Conservation (phyloP, 257 asterid species). For the Anisodus tanguticus region DNA sequence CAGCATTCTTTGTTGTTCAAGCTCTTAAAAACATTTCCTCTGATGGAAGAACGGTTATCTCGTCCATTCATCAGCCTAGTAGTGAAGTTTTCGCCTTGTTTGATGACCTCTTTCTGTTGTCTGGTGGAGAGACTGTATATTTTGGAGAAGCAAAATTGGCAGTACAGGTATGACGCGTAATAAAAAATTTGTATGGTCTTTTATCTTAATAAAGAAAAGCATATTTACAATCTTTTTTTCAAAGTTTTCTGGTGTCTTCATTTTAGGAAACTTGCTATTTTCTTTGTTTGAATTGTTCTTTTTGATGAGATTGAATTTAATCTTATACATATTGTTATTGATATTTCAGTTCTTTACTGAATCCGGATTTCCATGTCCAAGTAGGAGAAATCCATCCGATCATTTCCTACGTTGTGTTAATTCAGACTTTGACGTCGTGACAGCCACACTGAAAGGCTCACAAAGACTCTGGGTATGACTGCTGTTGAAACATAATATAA, state of each 20-base stretch:
- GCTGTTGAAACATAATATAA: background rate
- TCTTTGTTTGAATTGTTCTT: background rate
- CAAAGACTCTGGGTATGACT: constrained; percentile 70
- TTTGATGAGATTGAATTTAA: constrained; percentile 12
- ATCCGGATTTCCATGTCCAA: constrained; percentile 96
- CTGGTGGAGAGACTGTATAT: constrained; percentile 86
- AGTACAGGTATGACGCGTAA: constrained; percentile 49
- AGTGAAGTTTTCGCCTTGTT: constrained; percentile 90
- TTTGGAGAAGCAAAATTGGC: constrained; percentile 90
- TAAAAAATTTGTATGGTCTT: background rate
- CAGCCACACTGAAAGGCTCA: constrained; percentile 83
- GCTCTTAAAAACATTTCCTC: constrained; percentile 83
- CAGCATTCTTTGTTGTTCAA: constrained; percentile 88
- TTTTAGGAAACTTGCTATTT: background rate
- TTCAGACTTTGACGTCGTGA: constrained; percentile 83
- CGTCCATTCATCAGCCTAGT: constrained; percentile 96
- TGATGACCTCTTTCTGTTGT: constrained; percentile 82
- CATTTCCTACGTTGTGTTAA: constrained; percentile 92
- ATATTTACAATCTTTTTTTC: background rate
- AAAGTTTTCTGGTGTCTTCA: background rate
- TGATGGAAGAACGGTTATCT: constrained; percentile 91
- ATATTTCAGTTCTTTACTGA: constrained; percentile 79
- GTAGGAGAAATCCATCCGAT: constrained; percentile 92
- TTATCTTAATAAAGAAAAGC: background rate
- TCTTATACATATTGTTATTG: background rate